Percentiles rank a stretch among this genome's conserved stretches.
Conservation (phyloP, 768 basidiomycete genomes). For the Dentipellis fragilis region DNA sequence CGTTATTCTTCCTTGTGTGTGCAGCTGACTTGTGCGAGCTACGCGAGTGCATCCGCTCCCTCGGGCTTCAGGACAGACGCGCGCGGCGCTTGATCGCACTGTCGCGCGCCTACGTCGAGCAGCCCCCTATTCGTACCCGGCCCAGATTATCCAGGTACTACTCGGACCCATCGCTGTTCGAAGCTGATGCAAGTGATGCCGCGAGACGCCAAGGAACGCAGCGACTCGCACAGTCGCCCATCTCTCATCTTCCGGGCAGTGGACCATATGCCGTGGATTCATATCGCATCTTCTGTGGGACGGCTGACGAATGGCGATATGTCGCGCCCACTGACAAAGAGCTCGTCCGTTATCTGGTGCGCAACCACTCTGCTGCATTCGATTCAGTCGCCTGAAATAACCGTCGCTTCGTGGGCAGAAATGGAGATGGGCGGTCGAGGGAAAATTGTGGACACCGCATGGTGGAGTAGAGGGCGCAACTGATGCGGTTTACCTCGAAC, state of each 20-base stretch:
- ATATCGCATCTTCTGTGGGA: constrained; percentile 56
- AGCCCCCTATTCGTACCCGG: constrained; percentile 22
- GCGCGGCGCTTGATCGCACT: constrained; percentile 44
- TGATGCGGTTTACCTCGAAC: constrained; percentile 7
- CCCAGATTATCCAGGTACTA: neutral
- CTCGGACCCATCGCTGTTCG: neutral
- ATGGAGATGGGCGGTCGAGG: constrained; percentile 63
- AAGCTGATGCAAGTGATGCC: neutral
- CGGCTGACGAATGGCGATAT: constrained; percentile 44
- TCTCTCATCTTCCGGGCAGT: constrained; percentile 53
- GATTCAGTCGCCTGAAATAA: neutral
- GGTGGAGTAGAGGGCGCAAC: constrained; percentile 27
- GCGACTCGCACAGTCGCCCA: constrained; percentile 22
- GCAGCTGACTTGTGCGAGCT: constrained; percentile 37
- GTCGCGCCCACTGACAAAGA: constrained; percentile 65
- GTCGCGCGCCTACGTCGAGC: constrained; percentile 39
- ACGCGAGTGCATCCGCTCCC: constrained; percentile 33
- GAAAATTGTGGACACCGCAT: constrained; percentile 40
- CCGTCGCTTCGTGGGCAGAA: constrained; percentile 30
- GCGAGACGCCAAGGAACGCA: constrained; percentile 6
- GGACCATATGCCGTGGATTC: constrained; percentile 70
- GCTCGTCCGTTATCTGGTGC: constrained; percentile 53
- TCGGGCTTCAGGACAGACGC: constrained; percentile 53
- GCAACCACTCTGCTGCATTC: constrained; percentile 14
- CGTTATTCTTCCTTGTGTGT: neutral